Evolutionary conservation across 768 basidiomycete genomes (phyloP), one percentile per base, ranked within the genome.

Genomic region (Tricholoma bakamatsutake): DNA sequence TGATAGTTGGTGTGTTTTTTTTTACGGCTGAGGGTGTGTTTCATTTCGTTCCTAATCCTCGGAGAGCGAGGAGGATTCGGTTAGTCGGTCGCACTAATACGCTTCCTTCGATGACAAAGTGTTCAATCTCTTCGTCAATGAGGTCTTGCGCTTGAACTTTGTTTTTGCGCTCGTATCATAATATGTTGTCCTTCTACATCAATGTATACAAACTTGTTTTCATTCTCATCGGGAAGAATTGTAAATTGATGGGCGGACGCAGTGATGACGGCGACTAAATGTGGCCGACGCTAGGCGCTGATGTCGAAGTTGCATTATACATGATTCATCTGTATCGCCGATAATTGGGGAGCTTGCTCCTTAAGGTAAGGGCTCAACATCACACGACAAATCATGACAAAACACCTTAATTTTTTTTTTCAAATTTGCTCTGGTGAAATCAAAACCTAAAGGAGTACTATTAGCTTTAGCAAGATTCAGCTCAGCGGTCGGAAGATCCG

Each of bases 71-170:
- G 42, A 27, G 31, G 18, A 15, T 8, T 39, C 12, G 52, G 13
- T n/a, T 27, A 21, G 40, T 37, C 46, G 33, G 33, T 35, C 54
- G 2, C 27, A 31, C 42, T 34, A 54, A 34, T 54, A 54, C 43
- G 27, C 37, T 30, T 28, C 54, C 17, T 54, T 47, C 53, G 46
- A n/a, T 47, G 53, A 55, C 43, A 43, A 28, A 49, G 54, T 47
- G 49, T 48, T 55, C 21, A 24, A 24, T 27, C 34, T 31, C 54
- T 7, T 28, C 31, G 43, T 45, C 43, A 48, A 48, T 30, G 33
- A 30, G 33, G 43, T 43, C 27, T 43, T 43, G 34, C 52, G 40
- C 28, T 53, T 43, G 12, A 53, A 43, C 40, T 30, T 11, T 31
- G 28, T 43, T 53, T 31, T 43, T 53, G 52, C 50, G 50, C 35